Evolutionary conservation across 163 green algal species (phyloP).

Genomic region (Picocystis sp.): DNA sequence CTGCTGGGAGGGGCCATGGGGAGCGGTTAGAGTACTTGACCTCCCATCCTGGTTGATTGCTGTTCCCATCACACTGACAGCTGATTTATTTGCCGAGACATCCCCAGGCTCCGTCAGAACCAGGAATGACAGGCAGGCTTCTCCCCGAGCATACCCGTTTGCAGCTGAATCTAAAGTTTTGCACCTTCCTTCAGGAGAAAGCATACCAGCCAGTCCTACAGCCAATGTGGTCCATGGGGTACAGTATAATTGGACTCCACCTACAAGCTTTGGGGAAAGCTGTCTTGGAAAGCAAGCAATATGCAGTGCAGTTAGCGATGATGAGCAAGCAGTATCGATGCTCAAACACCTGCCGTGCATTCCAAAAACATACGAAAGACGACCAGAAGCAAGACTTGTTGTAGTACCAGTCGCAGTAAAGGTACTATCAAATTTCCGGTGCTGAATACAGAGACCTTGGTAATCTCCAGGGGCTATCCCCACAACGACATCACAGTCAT

Average conservation of each 20-base stretch:
- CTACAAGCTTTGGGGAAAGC: not conserved
- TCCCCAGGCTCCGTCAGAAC: not conserved
- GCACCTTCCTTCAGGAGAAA: conserved; percentile 24
- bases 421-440: too few species aligned
- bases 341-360: not conserved
- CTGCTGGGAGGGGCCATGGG: not conserved
- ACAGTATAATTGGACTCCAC: not conserved
- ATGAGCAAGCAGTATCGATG: conserved; percentile 3
- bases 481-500: too few species aligned
- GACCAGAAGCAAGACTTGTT: not conserved
- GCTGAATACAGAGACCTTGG: too few species aligned
- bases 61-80: not conserved
- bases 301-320: conserved; percentile 31
- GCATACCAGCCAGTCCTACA: conserved; percentile 20
- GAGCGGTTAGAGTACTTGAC: not conserved
- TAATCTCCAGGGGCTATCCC: too few species aligned
- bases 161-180: conserved; percentile 20
- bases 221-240: conserved; percentile 4
- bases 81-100: not conserved
- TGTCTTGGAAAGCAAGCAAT: conserved; percentile 9
- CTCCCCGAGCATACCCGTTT: conserved; percentile 33
- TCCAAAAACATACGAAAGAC: not conserved
- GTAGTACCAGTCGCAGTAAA: conserved; percentile 1
- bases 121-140: conserved; percentile 11
- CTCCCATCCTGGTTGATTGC: conserved; percentile 1